A percentile compares a stretch with the other conserved stretches of the same genome.
These are phyloP conservation scores for Hemisphaericaspora lyxosophila DNA, from an alignment of 1,139 yeast species.

Conservation along the genomic window DNA sequence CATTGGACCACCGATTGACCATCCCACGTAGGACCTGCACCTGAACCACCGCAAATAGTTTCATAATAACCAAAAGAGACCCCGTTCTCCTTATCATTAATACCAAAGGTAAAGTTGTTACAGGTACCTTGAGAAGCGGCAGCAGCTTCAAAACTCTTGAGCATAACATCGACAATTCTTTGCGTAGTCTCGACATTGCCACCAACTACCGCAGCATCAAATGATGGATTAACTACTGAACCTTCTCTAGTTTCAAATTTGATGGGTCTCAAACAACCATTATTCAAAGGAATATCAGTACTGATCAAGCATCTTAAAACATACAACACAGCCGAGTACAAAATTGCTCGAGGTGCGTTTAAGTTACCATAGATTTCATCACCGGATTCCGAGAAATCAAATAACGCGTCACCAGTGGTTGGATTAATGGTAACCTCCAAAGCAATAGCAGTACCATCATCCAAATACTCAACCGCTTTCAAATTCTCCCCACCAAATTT, in stretches of 20 bases:
- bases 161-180: conserved; percentile 74
- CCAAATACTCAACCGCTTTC: conserved; percentile 40
- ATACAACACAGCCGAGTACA: conserved; percentile 78
- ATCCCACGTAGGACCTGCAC: conserved; percentile 51
- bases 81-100: conserved; percentile 34
- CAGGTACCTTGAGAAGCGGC: conserved; percentile 57
- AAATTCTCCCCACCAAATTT: conserved; percentile 38
- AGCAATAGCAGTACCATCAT: conserved; percentile 46
- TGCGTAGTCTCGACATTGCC: conserved; percentile 90
- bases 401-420: conserved; percentile 36
- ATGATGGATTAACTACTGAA: conserved; percentile 66
- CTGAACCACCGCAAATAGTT: conserved; percentile 51
- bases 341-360: conserved; percentile 61
- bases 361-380: conserved; percentile 46
- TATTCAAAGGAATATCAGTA: conserved; percentile 79
- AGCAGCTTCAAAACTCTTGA: conserved; percentile 73
- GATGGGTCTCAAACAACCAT: conserved; percentile 78
- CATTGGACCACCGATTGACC: conserved; percentile 50
- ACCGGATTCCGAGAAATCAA: conserved; percentile 44
- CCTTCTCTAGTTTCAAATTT: conserved; percentile 65
- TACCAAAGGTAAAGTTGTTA: conserved; percentile 51
- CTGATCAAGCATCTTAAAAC: conserved; percentile 73
- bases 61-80: conserved; percentile 49
- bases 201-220: conserved; percentile 84
- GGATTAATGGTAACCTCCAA: conserved; percentile 35